Evolutionary conservation across 2,329 filamentous ascomycete genomes (phyloP), one percentile per base, ranked within the genome.

Genomic region (Aplosporella prunicola): DNA sequence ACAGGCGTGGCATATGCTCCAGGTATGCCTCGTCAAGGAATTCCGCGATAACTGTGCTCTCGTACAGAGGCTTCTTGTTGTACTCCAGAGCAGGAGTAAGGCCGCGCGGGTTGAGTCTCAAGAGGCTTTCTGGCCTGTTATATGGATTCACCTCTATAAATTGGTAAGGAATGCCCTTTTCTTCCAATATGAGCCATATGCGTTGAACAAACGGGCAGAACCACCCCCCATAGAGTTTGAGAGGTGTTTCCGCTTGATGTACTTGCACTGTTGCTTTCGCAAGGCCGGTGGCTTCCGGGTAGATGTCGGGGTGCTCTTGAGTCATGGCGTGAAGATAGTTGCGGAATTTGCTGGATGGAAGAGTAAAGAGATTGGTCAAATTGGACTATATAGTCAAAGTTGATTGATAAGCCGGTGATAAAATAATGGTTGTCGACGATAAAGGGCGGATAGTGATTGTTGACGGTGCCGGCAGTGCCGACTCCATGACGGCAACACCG

Each of bases 111-210:
- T 89, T 89, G 44, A 88, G 65, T 7, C 69, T 67, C 15, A 88
- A 65, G 18, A 87, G 78, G 1, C 72, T 76, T 3, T 72, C 59
- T 0, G 74, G 76, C 51, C 88, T 88, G 56, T 78, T 66, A 64
- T 87, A 87, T 0, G 82, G 82, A 56, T 87, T 86, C 42, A 86
- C 78, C 63, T 84, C 79, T 45, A 82, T 47, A 47, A 43, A 53
- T 60, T 87, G 77, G 54, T 88, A 80, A 11, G 74, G 72, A 20
- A 86, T 80, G 2, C 67, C 60, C 56, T 88, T 87, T 55, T 87
- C 82, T 50, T 78, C 71, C 9, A 88, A 68, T 1, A 78, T 73
- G 43, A 85, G 77, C 78, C 82, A 86, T 10, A 71, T 69, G 13
- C 82, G 71, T 61, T 87, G 82, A 4, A 85, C 65, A 47, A 68